Evolutionary conservation across 2,329 filamentous ascomycete species (phyloP), one percentile per base, ranked within the genome.

Genomic region (Aureobasidium sp.): DNA sequence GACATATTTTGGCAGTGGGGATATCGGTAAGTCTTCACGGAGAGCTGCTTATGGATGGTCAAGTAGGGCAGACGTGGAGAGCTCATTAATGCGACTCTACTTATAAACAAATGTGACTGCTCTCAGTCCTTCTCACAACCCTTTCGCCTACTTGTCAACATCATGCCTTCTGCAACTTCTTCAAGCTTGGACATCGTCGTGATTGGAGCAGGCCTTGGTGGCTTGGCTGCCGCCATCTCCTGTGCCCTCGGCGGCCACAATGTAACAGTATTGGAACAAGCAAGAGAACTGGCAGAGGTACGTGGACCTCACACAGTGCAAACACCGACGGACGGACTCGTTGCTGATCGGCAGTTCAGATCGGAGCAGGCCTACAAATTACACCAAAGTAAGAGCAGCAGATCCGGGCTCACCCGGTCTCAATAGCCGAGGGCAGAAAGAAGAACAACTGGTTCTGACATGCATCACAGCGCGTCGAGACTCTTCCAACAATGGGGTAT

Each of bases 321-420:
- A 13, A 29, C 10, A 5, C 54, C 27, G 51, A 36, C 37, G 41
- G 21, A 57, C 11, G 27, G 27, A 21, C 36, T 41, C 50, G 8
- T 32, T 10, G 32, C 53, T 57, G 37, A 45, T 39, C 53, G 53
- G 29, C 53, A 45, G 39, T 1, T 41, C 57, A 59, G 75, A 74
- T 82, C 29, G 81, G 81, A 8, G 80, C 79, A 14, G 80, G 81
- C 1, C 73, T 83, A n/a, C 81, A 83, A 64, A 72, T 82, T 4
- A 81, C 79, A 0, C 79, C 81, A 11, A 73, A 73, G 61, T 70
- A 65, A 32, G 66, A 64, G 27, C 66, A 66, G 62, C 25, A 32
- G 42, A 44, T 45, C 57, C 57, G 57, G 45, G 36, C 57, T 27
- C 57, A 50, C 44, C 34, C 57, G 57, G 11, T 39, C 62, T 70